Percentiles rank a stretch among this genome's conserved stretches.
These are phyloP conservation scores for Syncephalastrum sp. DNA, from an alignment of 371 early-diverging fungal species.

Conservation along the genomic window DNA sequence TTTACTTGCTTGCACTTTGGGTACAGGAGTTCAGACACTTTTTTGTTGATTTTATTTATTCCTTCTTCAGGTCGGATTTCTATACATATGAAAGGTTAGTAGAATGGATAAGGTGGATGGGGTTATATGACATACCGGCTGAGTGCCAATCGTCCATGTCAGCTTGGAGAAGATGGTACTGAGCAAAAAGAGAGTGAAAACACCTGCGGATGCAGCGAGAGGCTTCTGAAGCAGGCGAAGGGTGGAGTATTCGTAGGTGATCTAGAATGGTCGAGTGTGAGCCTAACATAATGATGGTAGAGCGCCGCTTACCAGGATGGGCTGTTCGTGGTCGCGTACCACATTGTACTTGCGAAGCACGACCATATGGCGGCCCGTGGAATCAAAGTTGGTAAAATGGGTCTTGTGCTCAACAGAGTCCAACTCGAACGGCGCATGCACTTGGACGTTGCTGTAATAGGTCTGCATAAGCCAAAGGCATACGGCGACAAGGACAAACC, in stretches of 20 bases:
- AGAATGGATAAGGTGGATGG: no score
- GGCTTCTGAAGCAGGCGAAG: conserved; percentile 48
- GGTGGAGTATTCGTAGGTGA: conserved; percentile 44
- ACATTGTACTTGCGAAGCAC: conserved; percentile 63
- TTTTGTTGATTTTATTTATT: no score
- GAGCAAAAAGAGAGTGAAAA: conserved; percentile 37
- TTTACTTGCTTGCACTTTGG: no score
- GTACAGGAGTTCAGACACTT: no score
- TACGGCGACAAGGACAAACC: conserved; percentile 1
- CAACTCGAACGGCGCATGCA: conserved; percentile 54
- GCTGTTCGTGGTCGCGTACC: conserved; percentile 56
- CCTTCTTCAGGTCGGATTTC: no score
- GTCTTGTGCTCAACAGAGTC: conserved; percentile 37
- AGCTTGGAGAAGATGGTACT: conserved; percentile 44
- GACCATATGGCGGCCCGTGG: conserved; percentile 67
- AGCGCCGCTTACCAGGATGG: conserved; percentile 31
- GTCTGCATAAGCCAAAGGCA: neutral
- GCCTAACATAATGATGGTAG: neutral
- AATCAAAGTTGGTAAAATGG: conserved; percentile 73
- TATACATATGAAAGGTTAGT: no score
- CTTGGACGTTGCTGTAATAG: conserved; percentile 50
- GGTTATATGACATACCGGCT: conserved; percentile 21
- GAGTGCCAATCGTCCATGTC: conserved; percentile 37
- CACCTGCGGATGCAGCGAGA: conserved; percentile 31
- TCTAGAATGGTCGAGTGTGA: conserved; percentile 18